A percentile compares a stretch with the other conserved stretches of the same genome.
These are phyloP conservation scores for Solanum ahanhuiri DNA, from an alignment of 257 asterid species.

Conservation along the genomic window DNA sequence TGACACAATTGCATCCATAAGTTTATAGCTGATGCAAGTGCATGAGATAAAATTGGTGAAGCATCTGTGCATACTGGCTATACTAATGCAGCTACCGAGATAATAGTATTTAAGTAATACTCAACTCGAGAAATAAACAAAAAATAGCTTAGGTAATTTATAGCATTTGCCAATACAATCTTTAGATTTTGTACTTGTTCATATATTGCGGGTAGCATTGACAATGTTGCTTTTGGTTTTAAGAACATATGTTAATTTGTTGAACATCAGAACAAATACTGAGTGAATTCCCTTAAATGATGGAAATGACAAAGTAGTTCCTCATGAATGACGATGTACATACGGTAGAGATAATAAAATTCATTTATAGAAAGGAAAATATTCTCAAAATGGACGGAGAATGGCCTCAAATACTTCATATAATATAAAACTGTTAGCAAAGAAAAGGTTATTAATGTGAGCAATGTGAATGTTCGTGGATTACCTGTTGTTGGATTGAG, in stretches of 20 bases:
- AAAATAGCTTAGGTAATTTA: neutral
- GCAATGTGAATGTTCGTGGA: too few species aligned
- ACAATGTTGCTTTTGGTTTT: neutral
- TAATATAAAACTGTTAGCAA: too few species aligned
- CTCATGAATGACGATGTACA: too few species aligned
- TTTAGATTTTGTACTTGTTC: neutral
- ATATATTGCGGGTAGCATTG: neutral
- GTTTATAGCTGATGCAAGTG: neutral
- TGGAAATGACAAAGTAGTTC: too few species aligned
- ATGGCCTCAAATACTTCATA: too few species aligned
- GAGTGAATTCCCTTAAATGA: too few species aligned
- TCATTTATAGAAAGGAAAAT: too few species aligned
- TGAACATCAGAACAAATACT: neutral
- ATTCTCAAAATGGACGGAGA: too few species aligned
- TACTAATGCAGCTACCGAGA: neutral
- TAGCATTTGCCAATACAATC: neutral
- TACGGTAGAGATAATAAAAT: too few species aligned
- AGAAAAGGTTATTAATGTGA: too few species aligned
- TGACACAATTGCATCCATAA: conserved; percentile 18
- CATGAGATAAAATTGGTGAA: neutral
- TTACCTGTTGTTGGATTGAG: too few species aligned
- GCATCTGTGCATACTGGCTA: neutral
- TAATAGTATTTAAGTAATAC: neutral
- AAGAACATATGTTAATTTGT: neutral
- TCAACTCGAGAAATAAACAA: neutral